phyloP scores from a whole-genome alignment of 2,329 filamentous ascomycete genomes.

The Cercospora sp. region DNA sequence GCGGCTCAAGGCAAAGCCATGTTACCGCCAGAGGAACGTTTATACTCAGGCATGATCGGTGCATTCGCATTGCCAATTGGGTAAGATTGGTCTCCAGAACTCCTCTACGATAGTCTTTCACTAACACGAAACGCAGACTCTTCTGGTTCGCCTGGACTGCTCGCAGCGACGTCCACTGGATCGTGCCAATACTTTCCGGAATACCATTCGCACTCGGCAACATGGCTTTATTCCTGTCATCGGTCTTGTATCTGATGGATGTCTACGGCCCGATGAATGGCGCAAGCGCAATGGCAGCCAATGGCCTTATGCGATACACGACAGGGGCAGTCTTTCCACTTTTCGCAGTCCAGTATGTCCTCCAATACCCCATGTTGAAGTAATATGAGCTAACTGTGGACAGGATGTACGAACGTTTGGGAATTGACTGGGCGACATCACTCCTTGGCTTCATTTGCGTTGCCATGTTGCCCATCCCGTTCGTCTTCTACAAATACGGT shows the following conservation, averaged over 20 bases:
- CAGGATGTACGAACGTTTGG: conserved; percentile 42
- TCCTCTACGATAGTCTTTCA: neutral
- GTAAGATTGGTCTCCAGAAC: conserved; percentile 22
- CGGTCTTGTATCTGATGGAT: conserved; percentile 53
- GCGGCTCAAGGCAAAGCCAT: conserved; percentile 30
- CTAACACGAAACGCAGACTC: conserved; percentile 27
- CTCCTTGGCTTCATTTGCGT: conserved; percentile 46
- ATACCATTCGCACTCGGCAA: conserved; percentile 37
- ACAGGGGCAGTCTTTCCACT: conserved; percentile 23
- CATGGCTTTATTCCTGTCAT: conserved; percentile 38
- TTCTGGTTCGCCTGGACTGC: conserved; percentile 47
- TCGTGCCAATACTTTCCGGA: conserved; percentile 40
- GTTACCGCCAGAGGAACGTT: conserved; percentile 39
- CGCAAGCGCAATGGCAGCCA: conserved; percentile 61
- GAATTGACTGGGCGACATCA: conserved; percentile 47
- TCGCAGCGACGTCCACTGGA: conserved; percentile 41
- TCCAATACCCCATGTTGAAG: neutral
- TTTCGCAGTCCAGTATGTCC: conserved; percentile 11
- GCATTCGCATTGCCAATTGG: conserved; percentile 38
- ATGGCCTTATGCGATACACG: conserved; percentile 46
- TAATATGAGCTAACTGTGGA: neutral
- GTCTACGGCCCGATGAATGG: conserved; percentile 55
- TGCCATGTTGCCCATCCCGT: conserved; percentile 42
- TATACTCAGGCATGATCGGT: conserved; percentile 41
- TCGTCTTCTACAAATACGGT: conserved; percentile 39